Evolutionary conservation across 169 alveolate genomes (phyloP).

Genomic region (Neospora caninum): DNA sequence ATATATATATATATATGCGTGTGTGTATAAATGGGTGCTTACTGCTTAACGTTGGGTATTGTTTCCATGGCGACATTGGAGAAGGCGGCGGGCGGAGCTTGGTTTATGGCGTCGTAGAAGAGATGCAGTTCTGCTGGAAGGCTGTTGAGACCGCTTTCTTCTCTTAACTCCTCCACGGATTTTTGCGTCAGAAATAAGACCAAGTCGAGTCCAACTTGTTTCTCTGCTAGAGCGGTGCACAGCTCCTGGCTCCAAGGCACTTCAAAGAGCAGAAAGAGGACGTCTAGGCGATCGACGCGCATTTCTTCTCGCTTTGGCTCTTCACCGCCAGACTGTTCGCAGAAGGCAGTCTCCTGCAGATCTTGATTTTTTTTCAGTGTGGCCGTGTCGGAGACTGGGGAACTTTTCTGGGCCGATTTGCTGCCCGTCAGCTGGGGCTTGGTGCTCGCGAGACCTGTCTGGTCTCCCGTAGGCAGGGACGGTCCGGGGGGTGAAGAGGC

Average conservation of each 20-base stretch:
- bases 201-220: not conserved
- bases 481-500: too few species aligned
- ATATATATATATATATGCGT: too few species aligned
- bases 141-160: not conserved
- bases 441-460: too few species aligned
- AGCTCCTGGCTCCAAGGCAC: not conserved
- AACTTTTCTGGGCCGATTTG: too few species aligned
- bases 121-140: not conserved
- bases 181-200: not conserved
- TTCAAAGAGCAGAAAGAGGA: not conserved
- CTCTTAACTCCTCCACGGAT: not conserved
- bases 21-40: not conserved
- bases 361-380: too few species aligned
- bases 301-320: too few species aligned
- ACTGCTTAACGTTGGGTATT: not conserved
- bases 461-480: too few species aligned
- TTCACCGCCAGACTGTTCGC: too few species aligned
- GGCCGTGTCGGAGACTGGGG: too few species aligned
- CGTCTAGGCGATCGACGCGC: not conserved
- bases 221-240: not conserved
- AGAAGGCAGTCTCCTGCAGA: too few species aligned
- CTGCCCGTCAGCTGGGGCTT: too few species aligned
- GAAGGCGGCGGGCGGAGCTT: not conserved
- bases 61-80: not conserved
- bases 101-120: conserved; percentile 1